phyloP scores from a whole-genome alignment of 2,329 filamentous ascomycete genomes.

The Alternaria sp. region DNA sequence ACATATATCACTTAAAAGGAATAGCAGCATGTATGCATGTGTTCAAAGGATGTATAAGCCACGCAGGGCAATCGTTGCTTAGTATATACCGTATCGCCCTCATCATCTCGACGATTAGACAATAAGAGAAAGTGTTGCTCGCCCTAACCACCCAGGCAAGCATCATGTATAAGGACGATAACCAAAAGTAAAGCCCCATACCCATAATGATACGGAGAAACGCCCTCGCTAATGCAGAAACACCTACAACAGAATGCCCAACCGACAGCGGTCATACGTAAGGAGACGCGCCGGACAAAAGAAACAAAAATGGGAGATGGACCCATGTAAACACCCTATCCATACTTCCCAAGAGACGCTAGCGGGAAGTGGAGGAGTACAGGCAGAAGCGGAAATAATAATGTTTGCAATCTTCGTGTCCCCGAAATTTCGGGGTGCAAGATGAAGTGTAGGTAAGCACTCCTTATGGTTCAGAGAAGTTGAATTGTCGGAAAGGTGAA shows the following conservation, averaged over 20 bases:
- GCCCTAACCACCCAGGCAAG: neutral
- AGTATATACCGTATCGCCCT: neutral
- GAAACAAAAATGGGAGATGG: neutral
- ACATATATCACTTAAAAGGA: neutral
- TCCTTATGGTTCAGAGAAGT: constrained; percentile 20
- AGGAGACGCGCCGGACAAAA: constrained; percentile 2
- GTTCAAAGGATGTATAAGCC: neutral
- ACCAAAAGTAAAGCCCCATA: neutral
- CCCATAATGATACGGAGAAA: constrained; percentile 8
- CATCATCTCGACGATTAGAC: neutral
- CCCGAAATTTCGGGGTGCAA: neutral
- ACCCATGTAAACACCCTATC: neutral
- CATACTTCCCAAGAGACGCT: constrained; percentile 6
- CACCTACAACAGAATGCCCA: constrained; percentile 15
- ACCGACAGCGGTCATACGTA: constrained; percentile 4
- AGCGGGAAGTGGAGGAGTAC: neutral
- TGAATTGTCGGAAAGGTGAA: neutral
- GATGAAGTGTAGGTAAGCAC: neutral
- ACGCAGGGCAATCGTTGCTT: constrained; percentile 9
- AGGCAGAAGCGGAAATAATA: neutral
- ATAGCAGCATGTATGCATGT: neutral
- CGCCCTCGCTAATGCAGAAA: constrained; percentile 43
- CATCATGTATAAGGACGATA: neutral
- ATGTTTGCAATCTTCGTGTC: neutral
- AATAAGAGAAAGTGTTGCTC: neutral